Evolutionary conservation across 1,139 yeast species (phyloP).

Genomic region (Saccharomycopsis hybrid): DNA sequence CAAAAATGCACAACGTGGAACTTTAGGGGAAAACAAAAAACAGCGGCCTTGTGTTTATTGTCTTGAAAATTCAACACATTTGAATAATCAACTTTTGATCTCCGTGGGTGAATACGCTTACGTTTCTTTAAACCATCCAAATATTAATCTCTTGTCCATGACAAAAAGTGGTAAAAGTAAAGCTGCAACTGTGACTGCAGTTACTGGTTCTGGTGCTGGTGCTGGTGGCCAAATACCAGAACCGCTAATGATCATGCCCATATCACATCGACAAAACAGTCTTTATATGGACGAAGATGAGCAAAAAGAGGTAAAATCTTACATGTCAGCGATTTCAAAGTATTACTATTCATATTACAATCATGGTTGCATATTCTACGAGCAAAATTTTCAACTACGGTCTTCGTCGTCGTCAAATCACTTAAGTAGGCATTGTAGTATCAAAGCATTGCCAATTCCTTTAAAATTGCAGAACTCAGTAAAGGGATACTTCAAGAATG

Average conservation of each 20-base stretch:
- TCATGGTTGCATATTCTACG: constrained; percentile 39
- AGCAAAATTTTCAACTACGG: constrained; percentile 31
- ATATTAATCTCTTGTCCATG: constrained; percentile 24
- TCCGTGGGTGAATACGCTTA: constrained; percentile 27
- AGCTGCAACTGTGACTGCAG: no score
- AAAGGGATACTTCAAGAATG: constrained; percentile 37
- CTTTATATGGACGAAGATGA: constrained; percentile 39
- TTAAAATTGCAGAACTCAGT: constrained; percentile 28
- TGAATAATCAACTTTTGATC: constrained; percentile 30
- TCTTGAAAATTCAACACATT: constrained; percentile 29
- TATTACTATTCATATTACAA: constrained; percentile 33
- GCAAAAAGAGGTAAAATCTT: constrained; percentile 37
- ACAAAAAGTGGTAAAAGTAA: constrained; percentile 7
- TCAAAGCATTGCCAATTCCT: constrained; percentile 40
- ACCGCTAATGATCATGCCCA: constrained; percentile 36
- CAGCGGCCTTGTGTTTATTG: constrained; percentile 37
- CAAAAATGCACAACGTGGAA: no score
- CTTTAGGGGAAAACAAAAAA: constrained; percentile 23
- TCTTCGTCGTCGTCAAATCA: constrained; percentile 19
- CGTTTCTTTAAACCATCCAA: constrained; percentile 23
- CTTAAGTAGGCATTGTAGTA: constrained; percentile 33
- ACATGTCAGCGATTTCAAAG: constrained; percentile 36
- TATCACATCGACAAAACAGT: constrained; percentile 36
- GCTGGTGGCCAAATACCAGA: constrained; percentile 24
- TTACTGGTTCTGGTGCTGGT: no score